Percentiles rank a stretch among this genome's conserved stretches.
Evolutionary conservation across 192 early-diverging fungal genomes (phyloP).

Genomic region (Backusella tuberculispora): DNA sequence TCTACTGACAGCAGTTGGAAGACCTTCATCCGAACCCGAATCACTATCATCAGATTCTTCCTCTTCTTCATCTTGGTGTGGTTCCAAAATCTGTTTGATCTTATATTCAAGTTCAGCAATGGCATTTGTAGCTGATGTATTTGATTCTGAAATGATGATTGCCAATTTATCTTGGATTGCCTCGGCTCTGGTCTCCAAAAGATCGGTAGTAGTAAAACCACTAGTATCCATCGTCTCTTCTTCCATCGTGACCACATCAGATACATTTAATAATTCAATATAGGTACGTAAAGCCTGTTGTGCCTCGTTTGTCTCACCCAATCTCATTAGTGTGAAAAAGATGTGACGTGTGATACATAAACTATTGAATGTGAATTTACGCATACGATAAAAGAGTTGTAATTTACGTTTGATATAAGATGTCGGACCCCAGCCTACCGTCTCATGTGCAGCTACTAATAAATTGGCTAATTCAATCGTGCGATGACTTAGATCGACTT

Average conservation of each 20-base stretch:
- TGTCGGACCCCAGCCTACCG: conserved; percentile 9
- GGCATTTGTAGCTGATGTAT: not conserved
- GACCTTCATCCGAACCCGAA: not conserved
- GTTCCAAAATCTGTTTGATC: not conserved
- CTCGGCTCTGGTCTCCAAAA: not conserved
- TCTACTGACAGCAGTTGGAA: not conserved
- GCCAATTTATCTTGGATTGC: not conserved
- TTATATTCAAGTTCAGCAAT: not conserved
- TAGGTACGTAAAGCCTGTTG: conserved; percentile 65
- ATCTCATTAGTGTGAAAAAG: conserved; percentile 50
- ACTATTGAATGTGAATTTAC: conserved; percentile 69
- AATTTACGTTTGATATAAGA: conserved; percentile 6
- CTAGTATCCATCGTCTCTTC: not conserved
- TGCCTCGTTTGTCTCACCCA: conserved; percentile 74
- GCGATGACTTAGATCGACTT: not conserved
- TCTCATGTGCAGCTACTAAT: conserved; percentile 17
- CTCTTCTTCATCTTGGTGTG: not conserved
- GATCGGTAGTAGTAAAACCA: too few species aligned
- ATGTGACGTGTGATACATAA: conserved; percentile 67
- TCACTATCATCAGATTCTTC: not conserved
- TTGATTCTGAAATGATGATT: not conserved
- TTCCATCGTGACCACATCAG: not conserved
- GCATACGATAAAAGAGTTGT: not conserved
- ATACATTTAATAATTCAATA: conserved; percentile 51
- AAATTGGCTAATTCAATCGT: conserved; percentile 5